Conservation (phyloP, 257 asterid species). For the Penstemon eatonii region DNA sequence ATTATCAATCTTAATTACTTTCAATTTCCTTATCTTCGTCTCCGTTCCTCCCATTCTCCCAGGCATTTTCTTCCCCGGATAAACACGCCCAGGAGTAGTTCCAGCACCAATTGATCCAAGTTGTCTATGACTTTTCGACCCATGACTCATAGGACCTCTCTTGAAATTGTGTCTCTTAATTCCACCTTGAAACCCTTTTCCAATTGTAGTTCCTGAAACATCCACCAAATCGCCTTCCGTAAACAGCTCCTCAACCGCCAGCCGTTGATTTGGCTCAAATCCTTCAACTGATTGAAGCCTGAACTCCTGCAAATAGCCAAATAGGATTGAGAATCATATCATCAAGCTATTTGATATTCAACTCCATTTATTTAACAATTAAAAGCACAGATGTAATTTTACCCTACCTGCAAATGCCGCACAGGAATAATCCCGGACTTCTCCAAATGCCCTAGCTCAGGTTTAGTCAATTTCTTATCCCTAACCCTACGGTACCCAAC, state of each 20-base stretch:
- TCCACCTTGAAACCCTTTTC: constrained; percentile 99
- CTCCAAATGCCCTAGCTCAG: constrained; percentile 88
- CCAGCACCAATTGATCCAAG: constrained; percentile 98
- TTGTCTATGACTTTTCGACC: constrained; percentile 91
- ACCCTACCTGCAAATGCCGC: constrained; percentile 71
- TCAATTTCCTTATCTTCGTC: constrained; percentile 78
- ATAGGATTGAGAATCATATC: too few relatives aligned
- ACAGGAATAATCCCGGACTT: constrained; percentile 85
- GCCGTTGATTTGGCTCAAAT: constrained; percentile 70
- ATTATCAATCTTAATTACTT: constrained; percentile 77
- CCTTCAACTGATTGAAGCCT: constrained; percentile 67
- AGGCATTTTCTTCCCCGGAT: constrained; percentile 94
- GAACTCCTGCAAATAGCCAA: constrained; percentile 78
- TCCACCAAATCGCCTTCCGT: constrained; percentile 89
- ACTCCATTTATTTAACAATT: too few relatives aligned
- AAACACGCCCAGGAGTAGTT: constrained; percentile 95
- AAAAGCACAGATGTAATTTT: too few relatives aligned
- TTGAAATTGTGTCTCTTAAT: constrained; percentile 90
- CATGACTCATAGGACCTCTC: constrained; percentile 95
- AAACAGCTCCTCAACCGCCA: constrained; percentile 60
- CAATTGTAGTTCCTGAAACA: constrained; percentile 86
- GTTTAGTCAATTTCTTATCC: constrained; percentile 80
- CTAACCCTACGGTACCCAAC: constrained; percentile 87
- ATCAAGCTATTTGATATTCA: too few relatives aligned
- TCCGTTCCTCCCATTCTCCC: constrained; percentile 96